Evolutionary conservation across 2,329 filamentous ascomycete species (phyloP).

Genomic region (Alternaria postmessia): DNA sequence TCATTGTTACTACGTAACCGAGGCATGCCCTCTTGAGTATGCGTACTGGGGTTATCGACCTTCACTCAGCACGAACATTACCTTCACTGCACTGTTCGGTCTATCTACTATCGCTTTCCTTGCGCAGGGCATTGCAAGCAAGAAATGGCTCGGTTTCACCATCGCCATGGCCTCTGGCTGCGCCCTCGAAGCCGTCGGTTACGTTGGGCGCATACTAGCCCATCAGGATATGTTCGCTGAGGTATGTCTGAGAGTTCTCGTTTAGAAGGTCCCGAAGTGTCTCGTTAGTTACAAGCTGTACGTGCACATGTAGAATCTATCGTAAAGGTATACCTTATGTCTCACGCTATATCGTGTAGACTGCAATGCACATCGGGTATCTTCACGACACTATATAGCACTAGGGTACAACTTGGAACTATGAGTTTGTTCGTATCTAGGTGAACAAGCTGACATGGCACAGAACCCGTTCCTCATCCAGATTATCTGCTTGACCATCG

Average conservation of each 20-base stretch:
- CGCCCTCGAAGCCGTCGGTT: constrained; percentile 67
- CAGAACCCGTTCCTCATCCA: constrained; percentile 70
- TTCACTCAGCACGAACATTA: constrained; percentile 51
- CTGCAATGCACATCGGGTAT: neutral
- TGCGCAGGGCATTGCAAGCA: constrained; percentile 48
- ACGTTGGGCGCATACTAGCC: constrained; percentile 66
- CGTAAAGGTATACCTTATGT: neutral
- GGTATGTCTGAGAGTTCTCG: constrained; percentile 23
- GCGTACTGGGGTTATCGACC: constrained; percentile 57
- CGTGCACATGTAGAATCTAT: neutral
- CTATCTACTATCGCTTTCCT: constrained; percentile 52
- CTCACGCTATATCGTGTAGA: neutral
- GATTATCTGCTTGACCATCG: constrained; percentile 68
- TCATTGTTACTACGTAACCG: constrained; percentile 43
- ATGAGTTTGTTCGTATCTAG: neutral
- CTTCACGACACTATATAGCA: neutral
- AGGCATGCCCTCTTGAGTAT: constrained; percentile 49
- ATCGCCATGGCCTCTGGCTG: constrained; percentile 65
- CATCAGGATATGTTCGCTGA: constrained; percentile 65
- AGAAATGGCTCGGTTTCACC: constrained; percentile 54
- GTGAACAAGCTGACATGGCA: constrained; percentile 8
- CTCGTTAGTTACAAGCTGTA: neutral
- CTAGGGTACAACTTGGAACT: neutral
- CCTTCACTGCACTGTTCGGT: constrained; percentile 55
- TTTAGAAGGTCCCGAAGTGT: neutral